Evolutionary conservation across 23 red algal genomes (phyloP).

Genomic region (Gracilaria gracilis): DNA sequence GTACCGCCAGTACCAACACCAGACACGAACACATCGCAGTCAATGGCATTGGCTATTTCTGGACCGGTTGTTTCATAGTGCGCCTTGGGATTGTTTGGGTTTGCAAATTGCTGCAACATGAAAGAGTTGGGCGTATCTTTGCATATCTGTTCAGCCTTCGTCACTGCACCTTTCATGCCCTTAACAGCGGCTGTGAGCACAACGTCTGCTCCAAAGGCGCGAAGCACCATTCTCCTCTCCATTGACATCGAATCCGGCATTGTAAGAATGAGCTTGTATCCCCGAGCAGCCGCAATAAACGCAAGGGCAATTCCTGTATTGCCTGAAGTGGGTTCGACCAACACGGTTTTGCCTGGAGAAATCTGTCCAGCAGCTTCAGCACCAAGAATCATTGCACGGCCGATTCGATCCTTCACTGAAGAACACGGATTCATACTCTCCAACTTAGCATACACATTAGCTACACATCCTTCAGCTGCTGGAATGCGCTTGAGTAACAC

Average conservation of each 20-base stretch:
- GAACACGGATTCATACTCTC: conserved; percentile 98
- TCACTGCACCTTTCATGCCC: conserved; percentile 95
- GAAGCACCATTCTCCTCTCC: conserved; percentile 91
- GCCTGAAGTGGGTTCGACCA: conserved; percentile 96
- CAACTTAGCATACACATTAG: conserved; percentile 86
- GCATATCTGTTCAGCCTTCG: conserved; percentile 89
- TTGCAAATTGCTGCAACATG: conserved; percentile 97
- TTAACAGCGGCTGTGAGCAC: conserved; percentile 89
- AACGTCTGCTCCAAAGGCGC: conserved; percentile 92
- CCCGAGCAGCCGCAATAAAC: conserved; percentile 89
- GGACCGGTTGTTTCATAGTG: conserved; percentile 98
- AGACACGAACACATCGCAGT: conserved; percentile 86
- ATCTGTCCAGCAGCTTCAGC: conserved; percentile 87
- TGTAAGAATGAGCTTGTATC: conserved; percentile 93
- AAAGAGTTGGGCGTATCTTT: conserved; percentile 75
- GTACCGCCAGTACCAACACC: conserved; percentile 94
- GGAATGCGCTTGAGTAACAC: conserved; percentile 87
- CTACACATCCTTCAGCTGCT: conserved; percentile 68
- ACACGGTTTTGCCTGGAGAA: conserved; percentile 81
- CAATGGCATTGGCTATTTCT: conserved; percentile 68
- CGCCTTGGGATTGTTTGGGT: conserved; percentile 93
- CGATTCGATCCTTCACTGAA: conserved; percentile 97
- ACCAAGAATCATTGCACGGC: conserved; percentile 87
- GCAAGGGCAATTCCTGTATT: conserved; percentile 96
- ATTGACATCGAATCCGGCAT: conserved; percentile 98